A percentile compares a stretch with the other conserved stretches of the same genome.
These are phyloP conservation scores for Nigrospora osmanthi DNA, from an alignment of 2,329 filamentous ascomycete genomes.

Conservation along the genomic window DNA sequence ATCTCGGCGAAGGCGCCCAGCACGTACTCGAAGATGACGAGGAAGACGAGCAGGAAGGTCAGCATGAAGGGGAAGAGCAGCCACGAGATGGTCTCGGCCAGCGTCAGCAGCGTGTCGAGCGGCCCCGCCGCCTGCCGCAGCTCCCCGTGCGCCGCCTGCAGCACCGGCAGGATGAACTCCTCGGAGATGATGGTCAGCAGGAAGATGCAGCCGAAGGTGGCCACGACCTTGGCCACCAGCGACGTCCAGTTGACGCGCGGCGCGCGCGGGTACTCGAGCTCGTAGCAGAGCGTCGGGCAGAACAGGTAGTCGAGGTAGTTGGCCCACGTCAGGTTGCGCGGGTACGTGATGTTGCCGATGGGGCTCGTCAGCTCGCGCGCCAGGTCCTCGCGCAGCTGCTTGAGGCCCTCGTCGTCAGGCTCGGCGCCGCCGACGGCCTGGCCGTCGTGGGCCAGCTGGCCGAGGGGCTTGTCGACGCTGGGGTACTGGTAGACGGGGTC, in stretches of 20 bases:
- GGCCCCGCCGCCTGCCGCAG: conserved; percentile 35
- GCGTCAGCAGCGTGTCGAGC: conserved; percentile 66
- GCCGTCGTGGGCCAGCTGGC: conserved; percentile 16
- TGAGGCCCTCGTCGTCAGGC: conserved; percentile 35
- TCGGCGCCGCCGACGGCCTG: conserved; percentile 32
- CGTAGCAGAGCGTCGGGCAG: conserved; percentile 95
- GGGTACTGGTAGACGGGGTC: conserved; percentile 72
- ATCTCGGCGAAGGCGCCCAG: conserved; percentile 93
- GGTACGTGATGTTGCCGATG: conserved; percentile 83
- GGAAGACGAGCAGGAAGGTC: conserved; percentile 88
- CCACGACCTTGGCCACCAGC: conserved; percentile 76
- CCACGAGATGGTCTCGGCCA: conserved; percentile 84
- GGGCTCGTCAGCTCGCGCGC: conserved; percentile 88
- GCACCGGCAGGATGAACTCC: conserved; percentile 89
- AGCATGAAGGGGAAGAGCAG: conserved; percentile 97
- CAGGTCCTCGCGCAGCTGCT: conserved; percentile 73
- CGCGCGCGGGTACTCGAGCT: conserved; percentile 88
- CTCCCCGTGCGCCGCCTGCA: conserved; percentile 58
- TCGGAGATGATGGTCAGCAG: conserved; percentile 85
- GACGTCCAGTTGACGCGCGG: conserved; percentile 68
- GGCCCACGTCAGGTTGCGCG: conserved; percentile 70
- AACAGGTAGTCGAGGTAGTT: conserved; percentile 86
- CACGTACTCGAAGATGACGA: conserved; percentile 97
- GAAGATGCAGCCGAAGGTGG: conserved; percentile 94
- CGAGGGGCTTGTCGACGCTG: conserved; percentile 45